Percentiles rank a stretch among this genome's conserved stretches.
These are phyloP conservation scores for Leishmania gerbilli DNA, from an alignment of 208 protist genomes.

Conservation along the genomic window DNA sequence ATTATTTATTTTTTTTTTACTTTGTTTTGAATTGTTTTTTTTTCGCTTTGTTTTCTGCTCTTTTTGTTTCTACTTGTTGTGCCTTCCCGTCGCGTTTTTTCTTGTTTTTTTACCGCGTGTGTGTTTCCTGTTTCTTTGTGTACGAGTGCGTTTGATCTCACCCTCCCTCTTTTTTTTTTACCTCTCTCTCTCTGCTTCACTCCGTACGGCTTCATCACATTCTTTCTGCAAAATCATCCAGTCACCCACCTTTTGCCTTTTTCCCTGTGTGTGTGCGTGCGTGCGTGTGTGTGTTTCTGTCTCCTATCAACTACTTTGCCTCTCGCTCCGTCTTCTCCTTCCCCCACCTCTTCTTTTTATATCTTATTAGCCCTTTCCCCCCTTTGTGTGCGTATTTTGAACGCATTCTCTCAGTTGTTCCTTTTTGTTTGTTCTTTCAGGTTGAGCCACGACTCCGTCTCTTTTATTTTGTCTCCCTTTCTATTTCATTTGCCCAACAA, in stretches of 20 bases:
- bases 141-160: neutral
- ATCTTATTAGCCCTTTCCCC: neutral
- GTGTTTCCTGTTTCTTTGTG: neutral
- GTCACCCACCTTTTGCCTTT: slow-evolving; percentile 5
- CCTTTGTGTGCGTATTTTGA: neutral
- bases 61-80: slow-evolving; percentile 16
- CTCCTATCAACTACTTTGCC: neutral
- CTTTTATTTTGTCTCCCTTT: neutral
- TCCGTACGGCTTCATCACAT: slow-evolving; percentile 7
- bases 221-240: neutral
- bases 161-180: slow-evolving; percentile 6
- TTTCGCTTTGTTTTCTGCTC: slow-evolving; percentile 12
- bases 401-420: slow-evolving; percentile 5
- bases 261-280: neutral
- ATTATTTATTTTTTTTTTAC: neutral
- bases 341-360: neutral
- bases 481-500: neutral
- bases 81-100: neutral
- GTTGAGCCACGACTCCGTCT: neutral
- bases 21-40: slow-evolving; percentile 10
- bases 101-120: neutral
- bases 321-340: neutral
- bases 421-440: neutral
- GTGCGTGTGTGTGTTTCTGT: neutral
- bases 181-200: slow-evolving; percentile 2